A percentile compares a stretch with the other conserved stretches of the same genome.
phyloP scores from a whole-genome alignment of 768 basidiomycete species.

The Amylocystis lapponica region DNA sequence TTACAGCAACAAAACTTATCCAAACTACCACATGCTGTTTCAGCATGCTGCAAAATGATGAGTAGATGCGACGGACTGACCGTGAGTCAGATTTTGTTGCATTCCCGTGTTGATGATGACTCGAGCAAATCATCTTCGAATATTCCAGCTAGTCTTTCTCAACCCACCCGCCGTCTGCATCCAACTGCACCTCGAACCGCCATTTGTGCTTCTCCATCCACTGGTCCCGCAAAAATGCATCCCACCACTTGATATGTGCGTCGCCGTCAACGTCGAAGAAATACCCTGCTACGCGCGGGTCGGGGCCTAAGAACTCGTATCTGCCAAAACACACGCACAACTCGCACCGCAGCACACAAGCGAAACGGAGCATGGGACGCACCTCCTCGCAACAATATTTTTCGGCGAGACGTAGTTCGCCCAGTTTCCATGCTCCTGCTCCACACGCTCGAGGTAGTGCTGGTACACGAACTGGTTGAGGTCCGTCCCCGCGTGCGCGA shows the following conservation, averaged over 20 bases:
- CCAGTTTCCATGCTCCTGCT: constrained; percentile 13
- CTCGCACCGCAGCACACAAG: neutral
- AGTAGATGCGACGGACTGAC: too few relatives aligned
- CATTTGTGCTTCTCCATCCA: constrained; percentile 40
- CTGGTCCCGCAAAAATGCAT: constrained; percentile 36
- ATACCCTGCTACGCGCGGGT: constrained; percentile 39
- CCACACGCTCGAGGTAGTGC: constrained; percentile 20
- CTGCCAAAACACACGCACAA: constrained; percentile 17
- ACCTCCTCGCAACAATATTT: constrained; percentile 7
- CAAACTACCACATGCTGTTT: too few relatives aligned
- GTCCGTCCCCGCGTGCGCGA: constrained; percentile 27
- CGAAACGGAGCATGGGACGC: neutral
- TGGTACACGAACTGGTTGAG: constrained; percentile 34
- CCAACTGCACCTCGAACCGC: constrained; percentile 29
- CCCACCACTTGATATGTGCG: constrained; percentile 39
- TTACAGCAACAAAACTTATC: too few relatives aligned
- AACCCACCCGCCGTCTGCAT: constrained; percentile 33
- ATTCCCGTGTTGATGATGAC: too few relatives aligned
- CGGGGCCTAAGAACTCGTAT: constrained; percentile 40
- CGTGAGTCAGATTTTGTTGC: too few relatives aligned
- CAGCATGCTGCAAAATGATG: too few relatives aligned
- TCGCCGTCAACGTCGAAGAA: constrained; percentile 32
- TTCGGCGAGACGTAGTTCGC: constrained; percentile 10
- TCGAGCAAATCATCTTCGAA: too few relatives aligned
- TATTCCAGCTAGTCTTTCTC: too few relatives aligned